Percentiles rank a stretch among this genome's conserved stretches.
Evolutionary conservation across 2,329 filamentous ascomycete genomes (phyloP).

Genomic region (Thielaviopsis punctulata): DNA sequence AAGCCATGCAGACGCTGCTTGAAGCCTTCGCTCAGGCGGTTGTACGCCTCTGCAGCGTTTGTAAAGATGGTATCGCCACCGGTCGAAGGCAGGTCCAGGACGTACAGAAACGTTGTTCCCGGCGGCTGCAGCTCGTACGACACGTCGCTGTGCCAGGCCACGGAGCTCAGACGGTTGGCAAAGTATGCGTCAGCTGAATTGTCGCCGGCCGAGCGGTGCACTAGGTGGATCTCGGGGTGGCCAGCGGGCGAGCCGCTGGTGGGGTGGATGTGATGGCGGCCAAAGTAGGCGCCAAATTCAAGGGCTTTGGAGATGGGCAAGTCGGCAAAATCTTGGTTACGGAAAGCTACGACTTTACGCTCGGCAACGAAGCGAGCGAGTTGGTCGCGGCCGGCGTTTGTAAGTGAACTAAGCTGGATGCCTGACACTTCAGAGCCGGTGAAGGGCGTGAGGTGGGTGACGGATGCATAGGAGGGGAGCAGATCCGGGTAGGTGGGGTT

Average conservation of each 20-base stretch:
- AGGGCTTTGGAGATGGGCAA: constrained; percentile 54
- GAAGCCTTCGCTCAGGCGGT: constrained; percentile 62
- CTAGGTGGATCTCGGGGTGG: constrained; percentile 59
- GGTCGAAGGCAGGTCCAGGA: constrained; percentile 62
- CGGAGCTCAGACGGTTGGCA: constrained; percentile 46
- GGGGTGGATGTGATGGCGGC: constrained; percentile 66
- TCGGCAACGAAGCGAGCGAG: constrained; percentile 59
- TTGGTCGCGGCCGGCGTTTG: constrained; percentile 54
- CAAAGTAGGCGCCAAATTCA: constrained; percentile 57
- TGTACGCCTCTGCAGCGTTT: constrained; percentile 66
- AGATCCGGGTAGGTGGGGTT: constrained; percentile 53
- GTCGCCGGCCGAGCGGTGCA: constrained; percentile 47
- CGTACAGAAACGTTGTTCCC: constrained; percentile 76
- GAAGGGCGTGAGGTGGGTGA: constrained; percentile 49
- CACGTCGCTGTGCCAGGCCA: constrained; percentile 82
- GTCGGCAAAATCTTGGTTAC: constrained; percentile 55
- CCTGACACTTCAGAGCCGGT: constrained; percentile 58
- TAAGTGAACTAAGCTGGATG: constrained; percentile 53
- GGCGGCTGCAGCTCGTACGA: constrained; percentile 80
- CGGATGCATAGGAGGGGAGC: constrained; percentile 32
- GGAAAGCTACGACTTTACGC: constrained; percentile 64
- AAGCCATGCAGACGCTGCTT: constrained; percentile 65
- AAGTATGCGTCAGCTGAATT: constrained; percentile 42
- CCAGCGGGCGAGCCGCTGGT: constrained; percentile 59
- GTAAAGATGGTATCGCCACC: constrained; percentile 77